These are phyloP conservation scores for Solanum sparsipilum DNA, from an alignment of 257 asterid genomes.

Conservation along the genomic window DNA sequence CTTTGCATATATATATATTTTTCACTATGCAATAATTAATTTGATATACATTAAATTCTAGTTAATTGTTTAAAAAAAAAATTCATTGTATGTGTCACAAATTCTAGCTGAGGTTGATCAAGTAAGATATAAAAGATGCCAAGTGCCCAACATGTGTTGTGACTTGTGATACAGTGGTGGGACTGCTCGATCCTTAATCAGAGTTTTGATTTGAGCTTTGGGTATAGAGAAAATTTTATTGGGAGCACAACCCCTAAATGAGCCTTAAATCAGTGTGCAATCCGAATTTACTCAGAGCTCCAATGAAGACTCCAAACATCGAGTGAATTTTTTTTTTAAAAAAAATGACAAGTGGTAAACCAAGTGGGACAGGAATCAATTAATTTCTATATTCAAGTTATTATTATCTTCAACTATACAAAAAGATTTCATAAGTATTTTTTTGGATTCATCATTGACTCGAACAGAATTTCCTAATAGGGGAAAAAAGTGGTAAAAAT, in stretches of 20 bases:
- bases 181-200: fast-evolving
- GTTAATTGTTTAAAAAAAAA: neutral
- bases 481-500: neutral
- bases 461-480: neutral
- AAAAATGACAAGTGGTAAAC: neutral
- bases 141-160: neutral
- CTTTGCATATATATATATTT: neutral
- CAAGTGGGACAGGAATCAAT: neutral
- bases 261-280: too few species aligned
- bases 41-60: neutral
- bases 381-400: neutral
- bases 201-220: too few species aligned
- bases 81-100: neutral
- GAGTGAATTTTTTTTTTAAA: too few species aligned
- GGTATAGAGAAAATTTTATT: too few species aligned
- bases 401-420: neutral
- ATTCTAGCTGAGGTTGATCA: neutral
- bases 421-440: neutral
- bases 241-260: fast-evolving
- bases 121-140: neutral
- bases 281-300: too few species aligned
- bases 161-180: too few species aligned
- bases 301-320: too few species aligned
- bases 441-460: neutral
- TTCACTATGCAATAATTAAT: neutral